Conservation (phyloP, 2,329 filamentous ascomycete species). For the Fusarium sp. region DNA sequence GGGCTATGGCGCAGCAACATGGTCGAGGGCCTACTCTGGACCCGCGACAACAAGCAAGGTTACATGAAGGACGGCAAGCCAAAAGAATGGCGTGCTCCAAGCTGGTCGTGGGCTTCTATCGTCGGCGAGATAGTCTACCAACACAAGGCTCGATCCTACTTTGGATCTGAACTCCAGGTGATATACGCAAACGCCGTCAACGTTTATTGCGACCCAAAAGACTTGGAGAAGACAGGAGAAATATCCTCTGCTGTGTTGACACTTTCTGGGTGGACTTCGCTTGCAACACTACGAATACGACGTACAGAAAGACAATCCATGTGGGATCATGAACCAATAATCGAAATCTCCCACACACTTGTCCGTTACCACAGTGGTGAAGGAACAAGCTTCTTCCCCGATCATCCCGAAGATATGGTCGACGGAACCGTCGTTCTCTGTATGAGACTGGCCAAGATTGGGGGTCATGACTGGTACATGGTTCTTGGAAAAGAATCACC, state of each 20-base stretch:
- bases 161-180: neutral
- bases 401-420: constrained; percentile 11
- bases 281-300: neutral
- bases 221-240: neutral
- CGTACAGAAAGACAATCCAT: neutral
- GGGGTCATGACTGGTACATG: constrained; percentile 15
- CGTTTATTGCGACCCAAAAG: neutral
- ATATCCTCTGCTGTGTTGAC: constrained; percentile 8
- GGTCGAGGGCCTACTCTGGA: constrained; percentile 20
- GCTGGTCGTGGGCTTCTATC: constrained; percentile 27
- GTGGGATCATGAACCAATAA: neutral
- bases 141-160: neutral
- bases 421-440: constrained; percentile 10
- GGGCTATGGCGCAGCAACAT: constrained; percentile 17
- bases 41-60: neutral
- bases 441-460: constrained; percentile 17
- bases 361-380: neutral
- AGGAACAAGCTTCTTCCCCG: neutral
- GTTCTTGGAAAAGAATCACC: neutral
- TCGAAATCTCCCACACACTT: neutral
- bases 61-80: neutral
- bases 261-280: constrained; percentile 7
- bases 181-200: constrained; percentile 1
- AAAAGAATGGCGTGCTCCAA: constrained; percentile 18
- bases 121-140: constrained; percentile 11